Evolutionary conservation across 495 filamentous ascomycete species (phyloP), one percentile per base, ranked within the genome.

Genomic region (Penicilliopsis zonata): DNA sequence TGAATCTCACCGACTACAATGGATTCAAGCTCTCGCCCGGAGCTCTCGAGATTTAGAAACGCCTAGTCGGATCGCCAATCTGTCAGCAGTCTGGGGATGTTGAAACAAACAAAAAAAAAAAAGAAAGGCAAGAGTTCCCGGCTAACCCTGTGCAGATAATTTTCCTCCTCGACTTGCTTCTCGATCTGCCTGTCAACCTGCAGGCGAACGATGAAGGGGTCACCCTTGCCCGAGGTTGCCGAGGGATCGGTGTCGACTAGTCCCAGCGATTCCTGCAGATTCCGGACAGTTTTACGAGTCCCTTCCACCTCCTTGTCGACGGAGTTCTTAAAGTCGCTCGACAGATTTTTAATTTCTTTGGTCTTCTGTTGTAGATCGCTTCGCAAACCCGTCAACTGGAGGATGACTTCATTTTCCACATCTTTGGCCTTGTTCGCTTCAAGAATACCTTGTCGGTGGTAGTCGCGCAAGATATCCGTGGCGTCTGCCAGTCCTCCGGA

Each of bases 1-100:
- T 98, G 86, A 33, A 98, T 94, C 53, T 98, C 92, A 42, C 84
- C 80, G 30, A 98, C 83, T 4, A 98, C 82, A 42, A 98, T 96
- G 2, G 80, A 80, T 54, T 98, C 90, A 2, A 98, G 66, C 52
- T 98, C 90, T 33, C 86, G 78, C 9, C 90, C 90, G 13, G 92
- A 96, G 47, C 74, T 79, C 63, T 98, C 92, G 16, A 98, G 65
- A 49, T 98, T 98, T 36, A 94, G 61, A 49, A 87, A 95, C 12
- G 90, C 90, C 86, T 94, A 38, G 20, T 19, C 4, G 34, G 15
- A 26, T 25, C 18, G 19, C 28, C 16, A 31, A 7, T 9, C n/a
- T 12, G 10, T 33, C 15, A n/a, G n/a, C n/a, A n/a, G n/a, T n/a
- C n/a, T n/a, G n/a, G n/a, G n/a, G n/a, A n/a, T n/a, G n/a, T 23